Percentiles rank a stretch among this genome's conserved stretches.
Conservation (phyloP, 2,329 filamentous ascomycete genomes). For the Paracorniculantispora psalliotae region DNA sequence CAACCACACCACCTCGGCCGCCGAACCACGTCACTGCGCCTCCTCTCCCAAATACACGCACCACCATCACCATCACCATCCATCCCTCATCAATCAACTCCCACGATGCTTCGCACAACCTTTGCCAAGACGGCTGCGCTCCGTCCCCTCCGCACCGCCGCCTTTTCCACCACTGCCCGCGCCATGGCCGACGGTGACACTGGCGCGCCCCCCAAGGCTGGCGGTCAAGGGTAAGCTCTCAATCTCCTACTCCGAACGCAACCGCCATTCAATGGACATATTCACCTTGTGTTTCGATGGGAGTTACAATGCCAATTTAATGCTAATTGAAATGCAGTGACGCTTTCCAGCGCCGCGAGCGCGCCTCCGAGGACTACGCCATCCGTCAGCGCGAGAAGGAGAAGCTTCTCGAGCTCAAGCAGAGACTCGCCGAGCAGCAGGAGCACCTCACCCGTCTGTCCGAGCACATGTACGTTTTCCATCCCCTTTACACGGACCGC, state of each 20-base stretch:
- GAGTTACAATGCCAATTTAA: too few species aligned
- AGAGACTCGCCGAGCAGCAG: conserved; percentile 71
- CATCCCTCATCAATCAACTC: conserved; percentile 15
- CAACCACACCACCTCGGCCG: conserved; percentile 7
- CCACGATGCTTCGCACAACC: conserved; percentile 63
- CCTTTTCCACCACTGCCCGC: conserved; percentile 59
- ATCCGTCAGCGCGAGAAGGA: conserved; percentile 84
- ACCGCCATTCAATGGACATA: too few species aligned
- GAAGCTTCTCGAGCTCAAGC: conserved; percentile 76
- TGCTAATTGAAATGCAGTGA: too few species aligned
- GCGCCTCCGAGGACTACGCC: conserved; percentile 77
- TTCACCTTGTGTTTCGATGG: too few species aligned
- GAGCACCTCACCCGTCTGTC: conserved; percentile 79
- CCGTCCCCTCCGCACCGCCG: conserved; percentile 49
- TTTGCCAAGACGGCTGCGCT: conserved; percentile 50
- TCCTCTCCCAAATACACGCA: conserved; percentile 2
- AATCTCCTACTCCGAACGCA: too few species aligned
- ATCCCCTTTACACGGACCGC: background rate
- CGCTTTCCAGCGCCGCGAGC: conserved; percentile 87
- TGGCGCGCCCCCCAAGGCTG: conserved; percentile 52
- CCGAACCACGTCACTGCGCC: conserved; percentile 5
- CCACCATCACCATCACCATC: conserved; percentile 12
- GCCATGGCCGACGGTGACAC: conserved; percentile 67
- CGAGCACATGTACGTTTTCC: conserved; percentile 68
- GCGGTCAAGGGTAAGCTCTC: conserved; percentile 45